phyloP scores from a whole-genome alignment of 768 basidiomycete genomes.

The Podaxis sp. region DNA sequence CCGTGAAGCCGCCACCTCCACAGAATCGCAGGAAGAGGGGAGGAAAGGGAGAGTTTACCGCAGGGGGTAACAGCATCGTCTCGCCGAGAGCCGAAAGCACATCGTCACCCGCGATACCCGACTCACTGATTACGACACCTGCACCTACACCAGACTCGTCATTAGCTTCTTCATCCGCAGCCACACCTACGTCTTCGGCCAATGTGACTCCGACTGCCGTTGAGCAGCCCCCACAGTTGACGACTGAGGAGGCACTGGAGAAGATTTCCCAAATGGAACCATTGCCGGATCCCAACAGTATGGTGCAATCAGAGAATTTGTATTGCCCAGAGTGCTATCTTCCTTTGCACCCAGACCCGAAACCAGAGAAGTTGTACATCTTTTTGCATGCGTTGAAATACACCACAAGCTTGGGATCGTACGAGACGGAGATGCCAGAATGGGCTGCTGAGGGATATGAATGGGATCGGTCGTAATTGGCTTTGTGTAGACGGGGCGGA shows the following conservation, averaged over 20 bases:
- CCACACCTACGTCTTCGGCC: constrained; percentile 12
- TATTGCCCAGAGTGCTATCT: constrained; percentile 93
- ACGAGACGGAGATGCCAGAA: constrained; percentile 81
- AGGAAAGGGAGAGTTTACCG: constrained; percentile 41
- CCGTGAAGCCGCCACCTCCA: constrained; percentile 51
- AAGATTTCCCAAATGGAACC: constrained; percentile 35
- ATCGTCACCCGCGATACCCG: not conserved
- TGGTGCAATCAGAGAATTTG: constrained; percentile 35
- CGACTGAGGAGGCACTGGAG: constrained; percentile 45
- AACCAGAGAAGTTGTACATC: constrained; percentile 89
- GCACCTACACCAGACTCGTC: not conserved
- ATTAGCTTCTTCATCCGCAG: not conserved
- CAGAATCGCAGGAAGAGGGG: constrained; percentile 59
- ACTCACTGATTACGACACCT: not conserved
- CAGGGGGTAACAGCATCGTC: constrained; percentile 17
- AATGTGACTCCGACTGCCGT: constrained; percentile 15
- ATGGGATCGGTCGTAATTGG: constrained; percentile 45
- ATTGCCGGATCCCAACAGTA: constrained; percentile 31
- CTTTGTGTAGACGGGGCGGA: not conserved
- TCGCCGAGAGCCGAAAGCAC: constrained; percentile 3
- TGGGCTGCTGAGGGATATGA: constrained; percentile 80
- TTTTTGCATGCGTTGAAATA: constrained; percentile 91
- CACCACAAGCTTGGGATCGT: constrained; percentile 76
- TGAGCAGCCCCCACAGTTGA: constrained; percentile 32
- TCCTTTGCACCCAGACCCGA: constrained; percentile 90